Evolutionary conservation across 768 basidiomycete species (phyloP), one percentile per base, ranked within the genome.

Genomic region (Trametes coccinea): DNA sequence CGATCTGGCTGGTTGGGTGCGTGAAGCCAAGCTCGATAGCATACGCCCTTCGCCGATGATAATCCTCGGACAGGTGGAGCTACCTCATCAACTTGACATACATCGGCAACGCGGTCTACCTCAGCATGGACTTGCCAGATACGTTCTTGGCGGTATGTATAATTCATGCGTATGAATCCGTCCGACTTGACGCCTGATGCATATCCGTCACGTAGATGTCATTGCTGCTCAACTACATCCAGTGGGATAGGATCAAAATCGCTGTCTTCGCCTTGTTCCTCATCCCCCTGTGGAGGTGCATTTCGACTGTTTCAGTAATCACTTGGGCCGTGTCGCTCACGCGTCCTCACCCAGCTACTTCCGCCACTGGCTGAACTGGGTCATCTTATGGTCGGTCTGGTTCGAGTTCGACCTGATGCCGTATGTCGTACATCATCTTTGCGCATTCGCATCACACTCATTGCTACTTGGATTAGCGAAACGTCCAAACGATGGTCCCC

Each of bases 81-180:
- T 92, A 93, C 69, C 66, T 87, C 37, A 62, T 87, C 66, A 95
- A 93, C 74, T 43, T 93, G 53, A 98, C 95, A 0, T 74, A 84
- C 53, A 95, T 98, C 45, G 97, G 97, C 9, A 90, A 92, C 65
- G 89, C 94, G 5, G 84, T 99, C 31, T 98, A 89, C 69, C 82
- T 95, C 77, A 97, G 94, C 72, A 98, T 98, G 97, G 97, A 99
- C 77, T 80, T 95, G 22, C 93, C 95, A 0, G 97, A 99, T 71
- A 76, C 85, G 39, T 92, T 90, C 74, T 79, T 99, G 11, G 94
- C 92, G 11, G 89, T 93, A 64, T 65, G 89, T 77, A 29, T 22
- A 14, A 3, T 7, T 45, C 50, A 27, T 1, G 33, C 10, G 47
- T n/a, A 50, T 39, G 29, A 44, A 34, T 22, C 11, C 34, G 34